These are phyloP conservation scores for Leptographium radiaticola DNA, from an alignment of 2,329 filamentous ascomycete species.

Conservation along the genomic window DNA sequence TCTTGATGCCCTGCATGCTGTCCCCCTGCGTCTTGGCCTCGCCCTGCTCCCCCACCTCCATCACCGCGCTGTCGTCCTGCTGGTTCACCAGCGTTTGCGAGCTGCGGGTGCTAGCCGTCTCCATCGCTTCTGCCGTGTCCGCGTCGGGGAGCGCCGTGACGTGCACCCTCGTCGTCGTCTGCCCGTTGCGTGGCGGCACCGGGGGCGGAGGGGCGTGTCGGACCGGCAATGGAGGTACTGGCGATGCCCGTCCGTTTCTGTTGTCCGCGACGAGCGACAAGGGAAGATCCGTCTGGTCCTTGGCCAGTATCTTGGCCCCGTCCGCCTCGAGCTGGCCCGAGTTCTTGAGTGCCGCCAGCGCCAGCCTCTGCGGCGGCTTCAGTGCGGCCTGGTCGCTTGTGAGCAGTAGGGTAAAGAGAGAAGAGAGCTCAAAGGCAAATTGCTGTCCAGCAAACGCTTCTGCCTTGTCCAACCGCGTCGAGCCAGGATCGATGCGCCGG, in stretches of 20 bases:
- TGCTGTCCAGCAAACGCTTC: constrained; percentile 40
- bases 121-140: constrained; percentile 16
- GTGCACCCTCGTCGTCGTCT: constrained; percentile 11
- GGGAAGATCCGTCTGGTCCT: constrained; percentile 3
- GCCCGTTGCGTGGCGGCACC: constrained; percentile 10
- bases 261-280: constrained; percentile 1
- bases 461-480: constrained; percentile 7
- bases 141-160: constrained; percentile 12
- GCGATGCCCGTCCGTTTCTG: background rate
- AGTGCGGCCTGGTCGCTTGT: constrained; percentile 48
- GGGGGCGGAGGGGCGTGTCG: constrained; percentile 26
- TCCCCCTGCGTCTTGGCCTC: background rate
- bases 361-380: constrained; percentile 62
- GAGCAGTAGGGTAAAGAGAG: constrained; percentile 59
- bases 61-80: constrained; percentile 18
- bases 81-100: constrained; percentile 39
- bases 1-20: background rate
- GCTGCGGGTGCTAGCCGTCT: constrained; percentile 34
- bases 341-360: constrained; percentile 57
- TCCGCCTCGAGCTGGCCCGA: constrained; percentile 15
- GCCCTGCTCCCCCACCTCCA: background rate
- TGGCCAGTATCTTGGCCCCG: constrained; percentile 7
- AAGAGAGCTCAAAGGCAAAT: constrained; percentile 62
- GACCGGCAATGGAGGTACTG: constrained; percentile 33
- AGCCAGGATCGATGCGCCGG: constrained; percentile 30